Conservation (phyloP, 192 early-diverging fungal genomes). For the Coemansia sp. region DNA sequence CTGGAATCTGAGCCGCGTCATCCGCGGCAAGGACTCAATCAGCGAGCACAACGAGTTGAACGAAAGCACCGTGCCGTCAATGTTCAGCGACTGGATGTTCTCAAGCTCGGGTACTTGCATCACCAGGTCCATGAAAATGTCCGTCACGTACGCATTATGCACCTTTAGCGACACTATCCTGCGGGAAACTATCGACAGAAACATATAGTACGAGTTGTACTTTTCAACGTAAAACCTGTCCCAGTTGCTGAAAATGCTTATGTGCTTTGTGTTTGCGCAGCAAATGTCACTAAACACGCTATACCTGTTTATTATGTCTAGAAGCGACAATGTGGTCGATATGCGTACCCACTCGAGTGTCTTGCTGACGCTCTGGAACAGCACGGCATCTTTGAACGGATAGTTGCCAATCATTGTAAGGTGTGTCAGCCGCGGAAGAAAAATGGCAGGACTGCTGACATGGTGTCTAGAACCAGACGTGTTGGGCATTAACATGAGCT, state of each 20-base stretch:
- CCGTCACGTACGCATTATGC: background rate
- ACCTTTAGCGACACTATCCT: background rate
- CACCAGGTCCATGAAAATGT: constrained; percentile 2
- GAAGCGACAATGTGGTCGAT: constrained; percentile 1
- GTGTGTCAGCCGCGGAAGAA: background rate
- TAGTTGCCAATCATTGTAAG: background rate
- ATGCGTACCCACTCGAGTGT: background rate
- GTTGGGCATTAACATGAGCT: background rate
- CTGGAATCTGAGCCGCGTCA: background rate
- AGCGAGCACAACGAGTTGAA: background rate
- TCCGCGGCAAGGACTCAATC: background rate
- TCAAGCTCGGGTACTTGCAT: background rate
- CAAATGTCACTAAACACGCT: background rate
- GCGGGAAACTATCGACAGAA: background rate
- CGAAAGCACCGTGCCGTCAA: background rate
- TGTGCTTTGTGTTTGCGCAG: background rate
- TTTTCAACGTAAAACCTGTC: background rate
- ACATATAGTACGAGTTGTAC: background rate
- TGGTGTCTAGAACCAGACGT: background rate
- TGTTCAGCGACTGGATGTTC: background rate
- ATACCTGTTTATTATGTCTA: background rate
- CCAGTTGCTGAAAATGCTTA: background rate
- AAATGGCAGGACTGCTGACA: background rate
- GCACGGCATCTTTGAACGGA: background rate
- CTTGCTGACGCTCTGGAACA: constrained; percentile 1